phyloP scores from a whole-genome alignment of 176 grass and related monocot species.

The Melocanna baccifera region DNA sequence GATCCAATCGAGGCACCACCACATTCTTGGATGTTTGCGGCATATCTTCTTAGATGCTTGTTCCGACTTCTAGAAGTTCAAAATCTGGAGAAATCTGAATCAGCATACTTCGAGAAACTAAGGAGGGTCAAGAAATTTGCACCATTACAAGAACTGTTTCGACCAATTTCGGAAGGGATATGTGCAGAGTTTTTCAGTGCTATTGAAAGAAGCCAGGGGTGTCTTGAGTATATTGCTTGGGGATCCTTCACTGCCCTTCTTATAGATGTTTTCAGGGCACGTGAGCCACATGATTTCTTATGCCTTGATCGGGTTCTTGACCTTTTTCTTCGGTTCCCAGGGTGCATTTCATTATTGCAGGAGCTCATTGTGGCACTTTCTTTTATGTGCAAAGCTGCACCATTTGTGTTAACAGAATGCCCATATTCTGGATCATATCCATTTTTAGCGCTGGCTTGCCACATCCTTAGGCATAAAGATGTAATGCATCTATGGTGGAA shows the following conservation, averaged over 20 bases:
- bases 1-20: constrained; percentile 63
- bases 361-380: constrained; percentile 74
- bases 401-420: constrained; percentile 74
- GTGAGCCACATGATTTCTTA: constrained; percentile 65
- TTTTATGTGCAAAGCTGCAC: constrained; percentile 71
- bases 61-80: constrained; percentile 64
- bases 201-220: constrained; percentile 40
- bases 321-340: constrained; percentile 62
- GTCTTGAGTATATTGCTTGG: constrained; percentile 69
- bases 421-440: constrained; percentile 76
- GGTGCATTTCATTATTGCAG: constrained; percentile 51
- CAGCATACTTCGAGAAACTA: constrained; percentile 78
- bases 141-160: constrained; percentile 64
- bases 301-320: constrained; percentile 68
- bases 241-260: constrained; percentile 54
- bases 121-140: constrained; percentile 78
- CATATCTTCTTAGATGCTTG: constrained; percentile 71
- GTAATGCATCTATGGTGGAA: constrained; percentile 78
- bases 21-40: constrained; percentile 31
- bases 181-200: constrained; percentile 62
- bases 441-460: constrained; percentile 60
- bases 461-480: constrained; percentile 64
- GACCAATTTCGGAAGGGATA: constrained; percentile 65
- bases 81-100: constrained; percentile 70
- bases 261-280: constrained; percentile 56